Base-by-base conservation (phyloP, 495 filamentous ascomycete species). In the Lindgomyces ingoldianus region DNA sequence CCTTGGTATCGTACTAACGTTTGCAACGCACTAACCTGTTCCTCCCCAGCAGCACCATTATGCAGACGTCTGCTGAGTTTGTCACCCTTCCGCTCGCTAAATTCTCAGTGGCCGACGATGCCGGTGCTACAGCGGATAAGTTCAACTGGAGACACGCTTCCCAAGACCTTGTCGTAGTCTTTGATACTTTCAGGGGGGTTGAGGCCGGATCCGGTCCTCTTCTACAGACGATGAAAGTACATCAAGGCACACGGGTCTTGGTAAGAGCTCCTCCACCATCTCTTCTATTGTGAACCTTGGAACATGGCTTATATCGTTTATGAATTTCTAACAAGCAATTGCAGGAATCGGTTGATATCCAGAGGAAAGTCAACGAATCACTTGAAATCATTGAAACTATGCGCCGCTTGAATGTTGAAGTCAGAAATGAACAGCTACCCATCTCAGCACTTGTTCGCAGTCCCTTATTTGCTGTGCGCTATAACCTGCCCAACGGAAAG, bases 181-280 rank as follows among this genome's bases (percentile, higher is more conserved):
- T 81, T 46, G 70, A 76, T 55, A 69, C 36, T 57, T 70, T 65
- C 70, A 60, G 61, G 42, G 61, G 49, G 25, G 68, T 52, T 57
- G 68, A 42, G 41, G 36, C 53, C 4, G 14, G 12, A 16, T 19
- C 22, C 25, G 57, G 4, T 21, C 51, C 1, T 25, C 45, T 27
- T 41, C 64, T 36, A 14, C 67, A 66, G 10, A 55, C 70, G 3
- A 56, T 82, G 62, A 78, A 77, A 44, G 65, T 82, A 30, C 54
- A 71, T 21, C 77, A 74, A 65, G 75, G 75, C 22, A 62, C 68
- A 2, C 71, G 76, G 55, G 61, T 74, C 44, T 60, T 81, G 69
- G 80, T 81, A 74, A 49, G 69, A 51, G n/a, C 39, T 41, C 41
- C 14, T 46, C 12, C 54, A 57, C 42, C 19, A 18, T 33, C 29